A percentile compares a stretch with the other conserved stretches of the same genome.
Conservation (phyloP, 2,329 filamentous ascomycete genomes). For the Paecilomyces dactylethromorphus region DNA sequence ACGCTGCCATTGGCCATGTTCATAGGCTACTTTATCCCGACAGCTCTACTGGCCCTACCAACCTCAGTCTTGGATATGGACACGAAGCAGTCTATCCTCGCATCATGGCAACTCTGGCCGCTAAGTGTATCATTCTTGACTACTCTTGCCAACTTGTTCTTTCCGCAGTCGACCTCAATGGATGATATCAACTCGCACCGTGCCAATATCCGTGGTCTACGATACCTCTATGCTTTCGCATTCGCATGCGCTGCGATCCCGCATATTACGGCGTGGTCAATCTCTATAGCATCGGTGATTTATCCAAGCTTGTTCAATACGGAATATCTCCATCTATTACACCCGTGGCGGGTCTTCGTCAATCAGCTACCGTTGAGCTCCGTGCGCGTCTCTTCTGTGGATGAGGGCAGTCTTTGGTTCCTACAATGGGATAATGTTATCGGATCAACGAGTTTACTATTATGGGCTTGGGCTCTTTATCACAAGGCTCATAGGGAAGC, state of each 20-base stretch:
- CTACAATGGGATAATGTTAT: constrained; percentile 46
- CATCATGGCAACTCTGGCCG: constrained; percentile 47
- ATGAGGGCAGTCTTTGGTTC: constrained; percentile 39
- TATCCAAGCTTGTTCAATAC: constrained; percentile 29
- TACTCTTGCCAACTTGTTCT: constrained; percentile 19
- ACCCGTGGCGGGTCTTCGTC: constrained; percentile 33
- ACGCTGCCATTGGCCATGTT: constrained; percentile 36
- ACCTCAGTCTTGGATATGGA: constrained; percentile 28
- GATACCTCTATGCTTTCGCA: constrained; percentile 36
- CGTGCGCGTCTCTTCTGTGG: constrained; percentile 24
- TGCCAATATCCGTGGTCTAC: constrained; percentile 24
- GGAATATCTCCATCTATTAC: constrained; percentile 25
- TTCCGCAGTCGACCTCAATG: constrained; percentile 17
- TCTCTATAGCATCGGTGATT: constrained; percentile 36
- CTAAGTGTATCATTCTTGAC: constrained; percentile 39
- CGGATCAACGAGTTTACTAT: constrained; percentile 34
- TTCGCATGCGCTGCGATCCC: constrained; percentile 33
- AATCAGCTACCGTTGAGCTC: constrained; percentile 26
- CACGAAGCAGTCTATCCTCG: constrained; percentile 43
- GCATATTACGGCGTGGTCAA: constrained; percentile 35
- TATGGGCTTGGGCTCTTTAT: constrained; percentile 41
- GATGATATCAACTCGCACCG: constrained; percentile 13
- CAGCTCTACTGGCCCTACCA: constrained; percentile 38
- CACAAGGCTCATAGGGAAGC: constrained; percentile 20
- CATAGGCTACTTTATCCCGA: constrained; percentile 40